Evolutionary conservation across 495 filamentous ascomycete species (phyloP).

Genomic region (Penicilliopsis zonata): DNA sequence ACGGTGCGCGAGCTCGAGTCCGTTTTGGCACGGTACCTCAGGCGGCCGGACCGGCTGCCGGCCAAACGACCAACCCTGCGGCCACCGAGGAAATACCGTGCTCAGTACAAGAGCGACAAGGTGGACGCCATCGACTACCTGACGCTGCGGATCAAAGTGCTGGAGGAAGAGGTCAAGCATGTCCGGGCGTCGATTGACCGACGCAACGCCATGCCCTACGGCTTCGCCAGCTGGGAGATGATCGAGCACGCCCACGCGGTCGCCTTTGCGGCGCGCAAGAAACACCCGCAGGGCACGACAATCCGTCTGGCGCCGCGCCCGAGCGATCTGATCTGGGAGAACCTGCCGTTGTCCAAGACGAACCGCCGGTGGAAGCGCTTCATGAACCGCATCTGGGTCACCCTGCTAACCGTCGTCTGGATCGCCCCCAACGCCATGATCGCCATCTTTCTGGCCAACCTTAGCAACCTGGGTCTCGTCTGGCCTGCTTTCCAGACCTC

Average conservation of each 20-base stretch:
- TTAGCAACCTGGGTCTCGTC: constrained; percentile 64
- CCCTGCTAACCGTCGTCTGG: constrained; percentile 72
- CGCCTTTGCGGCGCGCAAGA: constrained; percentile 67
- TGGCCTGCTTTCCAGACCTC: constrained; percentile 65
- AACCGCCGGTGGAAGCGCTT: constrained; percentile 59
- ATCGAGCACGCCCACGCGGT: constrained; percentile 83
- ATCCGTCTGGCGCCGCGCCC: constrained; percentile 73
- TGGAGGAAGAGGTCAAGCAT: constrained; percentile 77
- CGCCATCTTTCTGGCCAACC: constrained; percentile 80
- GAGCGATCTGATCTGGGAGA: constrained; percentile 93
- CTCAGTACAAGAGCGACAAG: constrained; percentile 31
- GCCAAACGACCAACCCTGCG: constrained; percentile 64
- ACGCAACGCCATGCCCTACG: constrained; percentile 77
- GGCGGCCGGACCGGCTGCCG: constrained; percentile 72
- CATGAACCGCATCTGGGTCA: constrained; percentile 73
- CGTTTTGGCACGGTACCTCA: constrained; percentile 79
- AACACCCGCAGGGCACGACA: constrained; percentile 68
- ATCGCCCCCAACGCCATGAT: constrained; percentile 93
- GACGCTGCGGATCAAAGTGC: constrained; percentile 66
- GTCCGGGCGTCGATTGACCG: constrained; percentile 72
- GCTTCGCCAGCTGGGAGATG: constrained; percentile 84
- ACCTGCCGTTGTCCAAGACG: constrained; percentile 57
- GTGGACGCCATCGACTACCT: constrained; percentile 93
- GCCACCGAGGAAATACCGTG: constrained; percentile 58
- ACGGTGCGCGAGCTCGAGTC: constrained; percentile 72